phyloP scores from a whole-genome alignment of 2,329 filamentous ascomycete species.

The Fusarium sororula region DNA sequence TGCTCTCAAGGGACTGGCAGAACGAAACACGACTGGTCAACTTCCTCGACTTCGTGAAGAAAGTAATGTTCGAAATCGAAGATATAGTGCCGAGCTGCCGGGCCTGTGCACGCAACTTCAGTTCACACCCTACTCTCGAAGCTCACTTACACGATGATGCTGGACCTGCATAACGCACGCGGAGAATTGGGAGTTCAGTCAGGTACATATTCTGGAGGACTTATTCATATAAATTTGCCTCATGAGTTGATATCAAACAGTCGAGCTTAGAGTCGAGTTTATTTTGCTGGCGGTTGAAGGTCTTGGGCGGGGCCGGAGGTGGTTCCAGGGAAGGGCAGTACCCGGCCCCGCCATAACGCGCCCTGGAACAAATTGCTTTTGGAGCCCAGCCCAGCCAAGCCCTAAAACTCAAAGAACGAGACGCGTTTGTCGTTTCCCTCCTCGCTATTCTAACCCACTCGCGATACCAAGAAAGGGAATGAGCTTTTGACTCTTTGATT shows the following conservation, averaged over 20 bases:
- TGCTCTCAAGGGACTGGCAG: not conserved
- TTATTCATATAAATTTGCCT: too few species aligned
- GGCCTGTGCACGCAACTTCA: not conserved
- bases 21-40: not conserved
- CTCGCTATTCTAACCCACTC: not conserved
- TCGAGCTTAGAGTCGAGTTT: not conserved
- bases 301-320: not conserved
- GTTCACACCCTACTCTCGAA: not conserved
- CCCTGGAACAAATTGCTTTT: not conserved
- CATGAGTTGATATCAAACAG: not conserved
- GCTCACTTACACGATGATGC: not conserved
- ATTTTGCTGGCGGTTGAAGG: not conserved
- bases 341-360: not conserved
- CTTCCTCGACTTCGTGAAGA: not conserved
- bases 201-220: not conserved
- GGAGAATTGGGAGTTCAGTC: not conserved
- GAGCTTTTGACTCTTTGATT: too few species aligned
- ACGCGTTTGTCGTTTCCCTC: not conserved
- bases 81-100: too few species aligned
- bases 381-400: not conserved
- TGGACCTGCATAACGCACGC: not conserved
- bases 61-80: not conserved
- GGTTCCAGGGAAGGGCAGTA: not conserved
- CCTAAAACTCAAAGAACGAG: not conserved
- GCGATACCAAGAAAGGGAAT: too few species aligned